Evolutionary conservation across 2,329 filamentous ascomycete genomes (phyloP), one percentile per base, ranked within the genome.

Genomic region (Nothomitra cinnamomea): DNA sequence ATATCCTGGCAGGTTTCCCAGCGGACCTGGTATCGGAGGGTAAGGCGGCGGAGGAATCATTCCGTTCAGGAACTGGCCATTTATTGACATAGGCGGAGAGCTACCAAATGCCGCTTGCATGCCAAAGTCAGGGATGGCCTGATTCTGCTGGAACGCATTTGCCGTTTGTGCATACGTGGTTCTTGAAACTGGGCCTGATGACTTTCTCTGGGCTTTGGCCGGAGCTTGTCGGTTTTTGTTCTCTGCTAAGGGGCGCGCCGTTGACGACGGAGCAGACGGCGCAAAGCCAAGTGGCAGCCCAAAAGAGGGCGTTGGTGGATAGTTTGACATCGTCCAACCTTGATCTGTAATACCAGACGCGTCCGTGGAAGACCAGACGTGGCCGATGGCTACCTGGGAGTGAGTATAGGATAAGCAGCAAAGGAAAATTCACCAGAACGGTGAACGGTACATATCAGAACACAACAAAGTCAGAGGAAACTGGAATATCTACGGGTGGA

Each of bases 281-380:
- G 3, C 25, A 12, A 53, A 47, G 21, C 41, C 48, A 38, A 53
- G 17, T 15, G 17, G 38, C 52, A 54, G 64, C 56, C 69, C 69
- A 59, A 70, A 73, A 15, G 69, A 62, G 40, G 71, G 68, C 45
- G 66, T 66, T 56, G 65, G 62, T 54, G 69, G 69, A 63, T 75
- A 72, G 56, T 71, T 67, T 51, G 72, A 70, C 72, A 75, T 75
- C 51, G 53, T 63, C 4, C 28, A 32, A 10, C 10, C 28, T 32
- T 32, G 28, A 32, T 32, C 28, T 10, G 54, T 55, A 40, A 36
- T 45, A 53, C 24, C 24, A 35, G 17, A 17, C 5, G 19, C 25
- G 8, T 35, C 21, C 13, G 45, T 21, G 22, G 7, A 2, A 25
- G 22, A 22, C 15, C 17, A 13, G 19, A 52, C 40, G 32, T 19